A percentile compares a stretch with the other conserved stretches of the same genome.
These are phyloP conservation scores for Astragalus membranaceus DNA, from an alignment of 306 rosid species.

Conservation along the genomic window DNA sequence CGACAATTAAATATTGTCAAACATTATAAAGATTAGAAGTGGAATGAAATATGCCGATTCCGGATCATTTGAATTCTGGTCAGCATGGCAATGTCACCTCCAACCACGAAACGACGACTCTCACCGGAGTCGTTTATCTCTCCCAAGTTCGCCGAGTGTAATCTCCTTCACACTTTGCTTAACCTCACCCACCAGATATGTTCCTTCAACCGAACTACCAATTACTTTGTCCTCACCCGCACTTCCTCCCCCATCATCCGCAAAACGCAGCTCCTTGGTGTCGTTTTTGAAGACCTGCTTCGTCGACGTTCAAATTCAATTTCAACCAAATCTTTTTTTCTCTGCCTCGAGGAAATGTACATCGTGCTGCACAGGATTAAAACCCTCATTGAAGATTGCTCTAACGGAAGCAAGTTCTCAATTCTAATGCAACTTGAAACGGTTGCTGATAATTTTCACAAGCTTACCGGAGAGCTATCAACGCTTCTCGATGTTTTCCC, in stretches of 20 bases:
- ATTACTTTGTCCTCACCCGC: constrained; percentile 35
- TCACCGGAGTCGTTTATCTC: constrained; percentile 52
- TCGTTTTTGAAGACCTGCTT: constrained; percentile 57
- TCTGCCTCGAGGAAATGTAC: constrained; percentile 76
- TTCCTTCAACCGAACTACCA: constrained; percentile 14
- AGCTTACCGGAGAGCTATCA: constrained; percentile 55
- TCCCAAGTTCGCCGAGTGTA: constrained; percentile 29
- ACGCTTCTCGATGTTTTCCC: constrained; percentile 80
- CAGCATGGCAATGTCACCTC: constrained; percentile 54
- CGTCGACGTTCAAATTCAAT: background rate
- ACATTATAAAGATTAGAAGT: background rate
- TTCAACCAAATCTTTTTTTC: constrained; percentile 36
- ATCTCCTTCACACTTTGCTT: constrained; percentile 50
- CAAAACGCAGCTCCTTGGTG: constrained; percentile 46
- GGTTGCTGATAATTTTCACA: constrained; percentile 49
- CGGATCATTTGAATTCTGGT: too few relatives aligned
- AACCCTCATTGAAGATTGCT: constrained; percentile 56
- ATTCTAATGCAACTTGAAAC: constrained; percentile 47
- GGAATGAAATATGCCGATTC: too few relatives aligned
- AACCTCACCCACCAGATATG: constrained; percentile 50
- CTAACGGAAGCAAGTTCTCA: constrained; percentile 59
- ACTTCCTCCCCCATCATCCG: constrained; percentile 43
- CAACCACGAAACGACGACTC: constrained; percentile 54
- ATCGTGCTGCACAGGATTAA: constrained; percentile 65
- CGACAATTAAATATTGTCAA: constrained; percentile 5